A percentile compares a stretch with the other conserved stretches of the same genome.
These are phyloP conservation scores for Nakazawaea laoshanensis DNA, from an alignment of 805 yeast genomes.

Conservation along the genomic window DNA sequence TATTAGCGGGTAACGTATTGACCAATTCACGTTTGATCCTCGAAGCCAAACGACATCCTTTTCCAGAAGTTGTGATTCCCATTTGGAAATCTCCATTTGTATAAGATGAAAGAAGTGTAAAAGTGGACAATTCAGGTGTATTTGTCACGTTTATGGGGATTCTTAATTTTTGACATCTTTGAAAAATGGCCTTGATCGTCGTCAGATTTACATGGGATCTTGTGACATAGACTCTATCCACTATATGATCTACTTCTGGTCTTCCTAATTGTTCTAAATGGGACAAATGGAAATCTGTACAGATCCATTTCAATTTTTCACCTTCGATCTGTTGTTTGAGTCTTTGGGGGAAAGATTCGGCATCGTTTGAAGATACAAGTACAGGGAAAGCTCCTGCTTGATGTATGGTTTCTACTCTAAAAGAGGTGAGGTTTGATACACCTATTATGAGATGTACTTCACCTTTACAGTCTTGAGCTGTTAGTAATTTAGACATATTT, in stretches of 20 bases:
- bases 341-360: conserved; percentile 17
- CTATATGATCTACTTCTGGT: conserved; percentile 47
- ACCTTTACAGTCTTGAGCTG: conserved; percentile 34
- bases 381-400: conserved; percentile 51
- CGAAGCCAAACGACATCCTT: conserved; percentile 82
- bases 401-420: conserved; percentile 38
- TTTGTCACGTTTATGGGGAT: conserved; percentile 82
- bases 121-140: conserved; percentile 62
- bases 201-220: conserved; percentile 20
- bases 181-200: conserved; percentile 32
- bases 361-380: conserved; percentile 27
- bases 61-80: conserved; percentile 80
- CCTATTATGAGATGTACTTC: conserved; percentile 58
- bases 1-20: conserved; percentile 54
- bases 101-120: conserved; percentile 66
- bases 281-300: conserved; percentile 24
- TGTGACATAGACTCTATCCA: conserved; percentile 71
- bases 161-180: conserved; percentile 48
- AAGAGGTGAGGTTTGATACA: conserved; percentile 32
- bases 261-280: conserved; percentile 50
- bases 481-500: conserved; percentile 23
- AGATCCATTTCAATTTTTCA: conserved; percentile 19
- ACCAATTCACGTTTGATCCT: conserved; percentile 71
- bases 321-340: conserved; percentile 19
- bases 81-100: conserved; percentile 68